These are phyloP conservation scores for Neurospora sp. DNA, from an alignment of 495 filamentous ascomycete genomes.

Conservation along the genomic window DNA sequence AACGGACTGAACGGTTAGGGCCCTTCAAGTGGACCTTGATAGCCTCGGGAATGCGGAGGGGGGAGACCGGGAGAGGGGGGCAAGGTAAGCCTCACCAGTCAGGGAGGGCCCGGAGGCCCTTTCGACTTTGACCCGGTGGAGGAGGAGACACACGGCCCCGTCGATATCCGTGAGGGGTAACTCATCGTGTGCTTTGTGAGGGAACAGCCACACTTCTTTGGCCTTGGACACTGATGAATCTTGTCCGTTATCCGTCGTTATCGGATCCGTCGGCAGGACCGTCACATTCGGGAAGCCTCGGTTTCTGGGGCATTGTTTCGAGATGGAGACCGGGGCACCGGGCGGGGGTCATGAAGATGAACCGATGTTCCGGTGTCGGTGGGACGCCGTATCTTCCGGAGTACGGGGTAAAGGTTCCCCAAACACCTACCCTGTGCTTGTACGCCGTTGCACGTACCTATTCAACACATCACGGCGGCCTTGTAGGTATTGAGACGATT, in stretches of 20 bases:
- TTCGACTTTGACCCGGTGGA: background rate
- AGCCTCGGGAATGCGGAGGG: background rate
- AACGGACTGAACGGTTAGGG: background rate
- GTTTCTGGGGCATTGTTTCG: background rate
- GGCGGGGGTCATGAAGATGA: background rate
- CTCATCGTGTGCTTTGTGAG: background rate
- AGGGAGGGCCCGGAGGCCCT: background rate
- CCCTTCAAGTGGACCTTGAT: background rate
- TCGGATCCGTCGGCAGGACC: background rate
- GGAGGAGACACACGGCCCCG: background rate
- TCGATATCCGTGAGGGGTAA: background rate
- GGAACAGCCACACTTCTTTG: background rate
- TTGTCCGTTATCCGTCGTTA: background rate
- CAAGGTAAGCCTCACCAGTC: background rate
- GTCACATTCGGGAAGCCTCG: background rate
- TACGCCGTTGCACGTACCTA: background rate
- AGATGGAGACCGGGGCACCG: background rate
- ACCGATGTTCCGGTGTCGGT: background rate
- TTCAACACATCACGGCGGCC: background rate
- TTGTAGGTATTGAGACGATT: background rate
- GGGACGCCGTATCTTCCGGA: background rate
- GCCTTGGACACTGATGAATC: background rate
- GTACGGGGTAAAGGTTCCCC: background rate
- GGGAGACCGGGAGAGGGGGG: background rate
- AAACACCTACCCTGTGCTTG: background rate